Percentiles rank a stretch among this genome's conserved stretches.
Evolutionary conservation across 1,284 basidiomycete genomes (phyloP).

Genomic region (Polyporus tsugae): DNA sequence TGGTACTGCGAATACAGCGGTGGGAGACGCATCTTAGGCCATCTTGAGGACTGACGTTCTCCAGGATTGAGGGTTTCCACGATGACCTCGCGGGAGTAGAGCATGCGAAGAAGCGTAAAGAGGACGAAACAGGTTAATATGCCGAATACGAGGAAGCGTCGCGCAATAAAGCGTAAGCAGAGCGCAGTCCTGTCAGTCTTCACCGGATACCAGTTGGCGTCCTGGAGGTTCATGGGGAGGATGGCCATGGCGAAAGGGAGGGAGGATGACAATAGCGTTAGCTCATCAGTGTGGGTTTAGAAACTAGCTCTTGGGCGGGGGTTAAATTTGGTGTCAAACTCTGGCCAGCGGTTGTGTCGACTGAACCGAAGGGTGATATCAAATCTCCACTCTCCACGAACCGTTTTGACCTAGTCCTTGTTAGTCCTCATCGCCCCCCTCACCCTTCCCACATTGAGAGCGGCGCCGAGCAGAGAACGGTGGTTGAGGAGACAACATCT

Average conservation of each 20-base stretch:
- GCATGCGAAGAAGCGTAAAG: not conserved
- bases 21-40: constrained; percentile 1
- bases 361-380: not conserved
- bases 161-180: not conserved
- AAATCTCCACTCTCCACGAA: too few relatives aligned
- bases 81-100: not conserved
- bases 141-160: not conserved
- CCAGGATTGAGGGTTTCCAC: not conserved
- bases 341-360: not conserved
- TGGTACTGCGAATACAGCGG: constrained; percentile 24
- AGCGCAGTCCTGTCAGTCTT: not conserved
- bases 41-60: not conserved
- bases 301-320: not conserved
- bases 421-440: too few relatives aligned
- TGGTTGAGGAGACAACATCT: too few relatives aligned
- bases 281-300: not conserved
- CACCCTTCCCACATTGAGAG: too few relatives aligned
- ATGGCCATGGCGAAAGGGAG: not conserved
- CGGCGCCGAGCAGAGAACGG: too few relatives aligned
- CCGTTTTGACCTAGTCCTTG: too few relatives aligned
- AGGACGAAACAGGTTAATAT: not conserved
- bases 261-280: not conserved
- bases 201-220: not conserved
- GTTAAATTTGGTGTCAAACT: not conserved
- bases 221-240: not conserved